Conservation (phyloP, 2,329 filamentous ascomycete species). For the Pseudogymnoascus sp. region DNA sequence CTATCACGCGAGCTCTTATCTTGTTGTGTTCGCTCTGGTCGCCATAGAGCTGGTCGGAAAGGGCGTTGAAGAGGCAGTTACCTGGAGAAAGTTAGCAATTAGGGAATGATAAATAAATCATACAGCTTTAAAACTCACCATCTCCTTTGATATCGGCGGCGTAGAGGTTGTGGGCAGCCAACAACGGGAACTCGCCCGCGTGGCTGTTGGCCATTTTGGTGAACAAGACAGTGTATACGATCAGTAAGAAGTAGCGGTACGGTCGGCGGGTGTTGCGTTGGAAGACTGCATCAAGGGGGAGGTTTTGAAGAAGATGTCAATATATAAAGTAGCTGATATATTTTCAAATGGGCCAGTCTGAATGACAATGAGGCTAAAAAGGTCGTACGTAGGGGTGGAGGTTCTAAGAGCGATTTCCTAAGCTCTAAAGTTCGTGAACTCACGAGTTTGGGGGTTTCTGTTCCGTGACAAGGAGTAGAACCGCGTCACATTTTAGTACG, state of each 20-base stretch:
- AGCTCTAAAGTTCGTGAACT: background rate
- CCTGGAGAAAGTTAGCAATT: conserved; percentile 35
- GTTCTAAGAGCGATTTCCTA: background rate
- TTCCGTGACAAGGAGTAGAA: conserved; percentile 3
- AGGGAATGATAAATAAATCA: conserved; percentile 10
- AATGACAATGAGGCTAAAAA: background rate
- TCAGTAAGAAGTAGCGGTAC: background rate
- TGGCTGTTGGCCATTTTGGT: conserved; percentile 8
- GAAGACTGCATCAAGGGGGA: conserved; percentile 3
- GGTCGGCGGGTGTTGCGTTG: conserved; percentile 6
- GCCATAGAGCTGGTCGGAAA: conserved; percentile 59
- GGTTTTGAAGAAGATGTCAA: conserved; percentile 1
- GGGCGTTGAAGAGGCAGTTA: conserved; percentile 61
- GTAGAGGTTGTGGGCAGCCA: conserved; percentile 49
- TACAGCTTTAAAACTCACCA: conserved; percentile 38
- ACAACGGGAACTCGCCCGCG: conserved; percentile 43
- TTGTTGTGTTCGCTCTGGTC: conserved; percentile 45
- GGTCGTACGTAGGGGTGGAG: background rate
- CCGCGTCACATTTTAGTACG: conserved; percentile 8
- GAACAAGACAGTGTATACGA: background rate
- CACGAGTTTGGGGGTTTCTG: background rate
- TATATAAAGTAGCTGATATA: background rate
- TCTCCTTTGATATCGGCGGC: conserved; percentile 50
- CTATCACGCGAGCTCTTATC: conserved; percentile 50
- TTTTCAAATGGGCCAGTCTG: background rate